A percentile compares a stretch with the other conserved stretches of the same genome.
Evolutionary conservation across 2,329 filamentous ascomycete species (phyloP).

Genomic region (Cercospora zeina): DNA sequence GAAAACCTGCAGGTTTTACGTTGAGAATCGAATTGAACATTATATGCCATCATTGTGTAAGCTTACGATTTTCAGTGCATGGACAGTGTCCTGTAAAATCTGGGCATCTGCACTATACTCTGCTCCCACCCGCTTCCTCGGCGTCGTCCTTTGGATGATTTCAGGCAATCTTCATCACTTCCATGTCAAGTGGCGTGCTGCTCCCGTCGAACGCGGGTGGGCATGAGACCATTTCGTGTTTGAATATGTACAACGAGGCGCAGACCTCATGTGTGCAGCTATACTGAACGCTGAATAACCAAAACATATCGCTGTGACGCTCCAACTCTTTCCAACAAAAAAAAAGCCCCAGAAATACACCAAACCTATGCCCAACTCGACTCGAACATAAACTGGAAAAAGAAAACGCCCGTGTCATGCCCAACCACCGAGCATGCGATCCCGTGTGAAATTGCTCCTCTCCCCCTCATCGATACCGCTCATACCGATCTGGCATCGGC

Average conservation of each 20-base stretch:
- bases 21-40: no score
- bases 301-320: background rate
- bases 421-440: background rate
- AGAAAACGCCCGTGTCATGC: background rate
- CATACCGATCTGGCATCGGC: constrained; percentile 27
- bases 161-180: no score
- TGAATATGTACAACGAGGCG: background rate
- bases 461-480: constrained; percentile 12
- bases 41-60: no score
- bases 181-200: no score
- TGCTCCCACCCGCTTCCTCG: no score
- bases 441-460: background rate
- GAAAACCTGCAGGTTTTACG: no score
- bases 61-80: no score
- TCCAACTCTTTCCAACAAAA: background rate
- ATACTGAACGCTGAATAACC: background rate
- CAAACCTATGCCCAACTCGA: background rate
- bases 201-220: no score
- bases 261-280: background rate
- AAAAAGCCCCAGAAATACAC: background rate
- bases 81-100: no score
- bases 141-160: no score
- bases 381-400: background rate
- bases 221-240: background rate
- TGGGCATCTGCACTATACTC: no score